Evolutionary conservation across 306 rosid species (phyloP).

Genomic region (Chamaecrista fasciculata): DNA sequence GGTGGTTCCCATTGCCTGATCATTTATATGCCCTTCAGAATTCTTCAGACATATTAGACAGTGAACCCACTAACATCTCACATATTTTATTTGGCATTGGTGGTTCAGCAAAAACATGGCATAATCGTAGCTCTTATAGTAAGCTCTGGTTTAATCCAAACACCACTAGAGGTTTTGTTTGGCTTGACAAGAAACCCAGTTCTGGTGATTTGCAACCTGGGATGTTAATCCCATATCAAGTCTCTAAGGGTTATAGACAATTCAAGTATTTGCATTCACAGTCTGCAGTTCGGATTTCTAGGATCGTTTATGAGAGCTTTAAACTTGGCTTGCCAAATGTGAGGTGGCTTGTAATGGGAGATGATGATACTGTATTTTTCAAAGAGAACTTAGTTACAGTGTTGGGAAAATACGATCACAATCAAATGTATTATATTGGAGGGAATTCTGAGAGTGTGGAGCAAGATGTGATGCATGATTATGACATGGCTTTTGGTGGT

Average conservation of each 20-base stretch:
- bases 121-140: constrained; percentile 48
- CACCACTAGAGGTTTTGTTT: constrained; percentile 64
- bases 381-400: constrained; percentile 69
- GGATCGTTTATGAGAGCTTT: constrained; percentile 73
- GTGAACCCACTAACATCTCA: constrained; percentile 62
- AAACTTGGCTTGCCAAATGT: constrained; percentile 61
- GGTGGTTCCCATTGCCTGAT: constrained; percentile 49
- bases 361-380: constrained; percentile 88
- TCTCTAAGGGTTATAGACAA: constrained; percentile 56
- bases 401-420: constrained; percentile 68
- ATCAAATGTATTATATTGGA: constrained; percentile 69
- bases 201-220: neutral
- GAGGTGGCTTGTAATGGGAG: constrained; percentile 99
- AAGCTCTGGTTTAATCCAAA: constrained; percentile 71
- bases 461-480: constrained; percentile 73
- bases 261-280: constrained; percentile 51
- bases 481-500: constrained; percentile 94
- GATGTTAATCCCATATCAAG: constrained; percentile 43
- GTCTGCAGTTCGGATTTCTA: constrained; percentile 78
- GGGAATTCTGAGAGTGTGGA: constrained; percentile 95
- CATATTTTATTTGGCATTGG: constrained; percentile 85
- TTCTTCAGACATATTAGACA: constrained; percentile 3
- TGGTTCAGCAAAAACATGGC: constrained; percentile 68
- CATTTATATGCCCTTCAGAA: constrained; percentile 1
- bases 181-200: constrained; percentile 62